Conservation (phyloP, 176 grass and related monocot genomes). For the Otatea glauca region DNA sequence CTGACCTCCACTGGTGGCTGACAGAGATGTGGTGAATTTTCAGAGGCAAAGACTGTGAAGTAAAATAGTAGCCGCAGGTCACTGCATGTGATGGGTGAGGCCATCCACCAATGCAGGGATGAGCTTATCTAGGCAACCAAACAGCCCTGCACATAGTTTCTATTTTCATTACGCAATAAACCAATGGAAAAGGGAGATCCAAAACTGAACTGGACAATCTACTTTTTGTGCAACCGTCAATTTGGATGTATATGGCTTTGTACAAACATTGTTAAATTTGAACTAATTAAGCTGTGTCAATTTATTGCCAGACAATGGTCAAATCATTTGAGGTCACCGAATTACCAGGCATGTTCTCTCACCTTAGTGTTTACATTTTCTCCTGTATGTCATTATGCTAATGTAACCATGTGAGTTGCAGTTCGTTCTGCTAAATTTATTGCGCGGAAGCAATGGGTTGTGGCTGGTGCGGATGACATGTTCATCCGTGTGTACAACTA, state of each 20-base stretch:
- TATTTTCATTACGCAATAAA: background rate
- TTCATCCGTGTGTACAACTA: conserved; percentile 87
- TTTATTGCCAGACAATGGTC: conserved; percentile 77
- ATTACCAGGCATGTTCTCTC: conserved; percentile 63
- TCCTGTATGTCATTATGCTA: conserved; percentile 11
- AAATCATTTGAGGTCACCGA: conserved; percentile 95
- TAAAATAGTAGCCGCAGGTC: background rate
- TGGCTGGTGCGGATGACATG: conserved; percentile 92
- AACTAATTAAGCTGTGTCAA: conserved; percentile 27
- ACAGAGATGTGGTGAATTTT: conserved; percentile 14
- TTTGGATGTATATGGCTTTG: background rate
- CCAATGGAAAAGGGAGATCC: background rate
- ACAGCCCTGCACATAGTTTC: background rate
- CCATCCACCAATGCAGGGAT: background rate
- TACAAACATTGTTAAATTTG: conserved; percentile 12
- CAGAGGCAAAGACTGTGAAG: background rate
- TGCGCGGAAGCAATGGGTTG: conserved; percentile 82
- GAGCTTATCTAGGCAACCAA: background rate
- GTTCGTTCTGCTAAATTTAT: conserved; percentile 89
- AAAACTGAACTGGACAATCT: background rate
- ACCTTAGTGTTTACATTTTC: background rate
- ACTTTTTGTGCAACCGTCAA: background rate
- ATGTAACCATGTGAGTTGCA: conserved; percentile 45
- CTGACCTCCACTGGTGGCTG: background rate
- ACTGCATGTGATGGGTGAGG: conserved; percentile 10